These are phyloP conservation scores for Dictyostelium intermedium DNA, from an alignment of 78 protist genomes.

Conservation along the genomic window DNA sequence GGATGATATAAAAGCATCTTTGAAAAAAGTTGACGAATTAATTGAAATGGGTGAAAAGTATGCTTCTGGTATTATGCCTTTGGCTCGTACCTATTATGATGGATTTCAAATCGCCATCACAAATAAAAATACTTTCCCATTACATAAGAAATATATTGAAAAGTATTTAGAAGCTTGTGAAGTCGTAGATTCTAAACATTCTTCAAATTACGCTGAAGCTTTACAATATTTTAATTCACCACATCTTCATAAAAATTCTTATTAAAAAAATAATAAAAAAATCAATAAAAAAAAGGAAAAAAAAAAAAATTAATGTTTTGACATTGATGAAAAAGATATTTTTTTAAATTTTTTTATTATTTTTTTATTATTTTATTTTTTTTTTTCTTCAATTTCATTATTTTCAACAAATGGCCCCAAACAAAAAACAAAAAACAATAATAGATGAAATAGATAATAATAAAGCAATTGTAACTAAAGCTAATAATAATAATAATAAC, in stretches of 20 bases:
- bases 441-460: too few relatives aligned
- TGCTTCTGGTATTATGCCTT: conserved; percentile 24
- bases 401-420: too few relatives aligned
- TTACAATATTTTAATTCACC: conserved; percentile 18
- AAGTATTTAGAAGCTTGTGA: conserved; percentile 43
- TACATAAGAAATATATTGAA: conserved; percentile 34
- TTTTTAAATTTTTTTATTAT: too few relatives aligned
- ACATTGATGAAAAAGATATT: too few relatives aligned
- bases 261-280: neutral
- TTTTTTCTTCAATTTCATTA: too few relatives aligned
- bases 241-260: conserved; percentile 21
- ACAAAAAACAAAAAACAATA: too few relatives aligned
- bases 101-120: conserved; percentile 35
- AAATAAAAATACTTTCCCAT: conserved; percentile 10
- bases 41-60: neutral
- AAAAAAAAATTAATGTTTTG: too few relatives aligned
- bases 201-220: conserved; percentile 14
- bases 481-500: too few relatives aligned
- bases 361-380: too few relatives aligned
- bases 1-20: neutral
- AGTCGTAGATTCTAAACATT: conserved; percentile 21
- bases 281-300: too few relatives aligned
- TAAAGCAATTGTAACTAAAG: too few relatives aligned
- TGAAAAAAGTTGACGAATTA: neutral
- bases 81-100: conserved; percentile 34